These are phyloP conservation scores for Papilionanthe hybrid DNA, from an alignment of 116 monocot genomes.

Conservation along the genomic window DNA sequence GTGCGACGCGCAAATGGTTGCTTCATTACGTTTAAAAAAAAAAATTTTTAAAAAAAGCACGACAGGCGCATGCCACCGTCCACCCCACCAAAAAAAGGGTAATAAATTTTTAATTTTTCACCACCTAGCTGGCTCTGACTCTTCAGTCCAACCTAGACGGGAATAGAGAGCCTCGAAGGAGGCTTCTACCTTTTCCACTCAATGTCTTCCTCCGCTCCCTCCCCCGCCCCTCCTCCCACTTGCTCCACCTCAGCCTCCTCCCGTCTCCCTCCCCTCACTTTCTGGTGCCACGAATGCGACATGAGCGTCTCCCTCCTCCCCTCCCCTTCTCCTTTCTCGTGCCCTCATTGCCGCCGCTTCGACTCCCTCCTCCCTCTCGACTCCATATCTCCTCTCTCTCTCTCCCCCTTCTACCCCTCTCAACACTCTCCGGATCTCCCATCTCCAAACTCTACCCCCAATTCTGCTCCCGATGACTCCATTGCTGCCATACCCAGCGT, in stretches of 20 bases:
- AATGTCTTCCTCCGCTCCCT: constrained; percentile 5
- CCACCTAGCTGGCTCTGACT: not conserved
- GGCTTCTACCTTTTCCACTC: no score
- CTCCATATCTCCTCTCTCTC: constrained; percentile 6
- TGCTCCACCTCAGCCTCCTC: constrained; percentile 7
- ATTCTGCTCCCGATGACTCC: constrained; percentile 9
- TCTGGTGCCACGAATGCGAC: constrained; percentile 29
- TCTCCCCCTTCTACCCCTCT: constrained; percentile 1
- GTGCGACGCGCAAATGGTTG: no score
- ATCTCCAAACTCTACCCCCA: constrained; percentile 4
- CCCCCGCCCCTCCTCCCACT: not conserved
- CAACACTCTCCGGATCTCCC: constrained; percentile 7
- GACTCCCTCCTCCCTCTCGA: constrained; percentile 11
- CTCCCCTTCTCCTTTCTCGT: constrained; percentile 6
- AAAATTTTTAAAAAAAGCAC: no score
- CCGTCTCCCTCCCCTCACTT: constrained; percentile 5
- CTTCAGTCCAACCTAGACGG: no score
- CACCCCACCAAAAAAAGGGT: no score
- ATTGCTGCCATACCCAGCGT: constrained; percentile 42
- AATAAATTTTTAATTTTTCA: no score
- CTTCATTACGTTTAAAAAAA: no score
- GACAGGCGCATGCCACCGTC: no score
- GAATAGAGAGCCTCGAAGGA: no score
- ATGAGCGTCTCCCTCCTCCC: constrained; percentile 14
- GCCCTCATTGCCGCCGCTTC: constrained; percentile 1